Conservation (phyloP, 202 grass and related monocot genomes). For the Schoenoplectus tabernaemontani region DNA sequence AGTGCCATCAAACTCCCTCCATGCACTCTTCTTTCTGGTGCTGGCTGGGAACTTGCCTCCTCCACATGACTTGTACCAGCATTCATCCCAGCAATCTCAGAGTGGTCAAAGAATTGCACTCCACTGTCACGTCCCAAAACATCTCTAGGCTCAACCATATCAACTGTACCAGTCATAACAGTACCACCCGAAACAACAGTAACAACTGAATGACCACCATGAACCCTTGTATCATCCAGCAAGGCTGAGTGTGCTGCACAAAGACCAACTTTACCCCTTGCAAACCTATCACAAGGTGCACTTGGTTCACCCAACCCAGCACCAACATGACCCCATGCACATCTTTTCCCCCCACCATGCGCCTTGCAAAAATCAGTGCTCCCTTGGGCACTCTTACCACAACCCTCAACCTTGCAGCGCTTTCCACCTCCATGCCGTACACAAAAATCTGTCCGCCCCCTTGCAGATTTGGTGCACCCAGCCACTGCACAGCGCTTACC, state of each 20-base stretch:
- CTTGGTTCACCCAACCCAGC: constrained; percentile 25
- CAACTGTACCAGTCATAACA: constrained; percentile 12
- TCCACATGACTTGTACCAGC: constrained; percentile 5
- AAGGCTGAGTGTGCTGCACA: constrained; percentile 44
- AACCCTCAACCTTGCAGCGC: constrained; percentile 49
- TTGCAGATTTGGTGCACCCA: constrained; percentile 69
- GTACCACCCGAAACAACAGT: constrained; percentile 9
- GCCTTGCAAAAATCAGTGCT: constrained; percentile 87
- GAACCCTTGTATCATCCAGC: constrained; percentile 49
- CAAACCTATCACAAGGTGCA: constrained; percentile 57
- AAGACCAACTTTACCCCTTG: constrained; percentile 50
- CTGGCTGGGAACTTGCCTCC: neutral
- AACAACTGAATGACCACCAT: constrained; percentile 41
- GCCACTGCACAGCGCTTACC: constrained; percentile 60
- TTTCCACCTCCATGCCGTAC: constrained; percentile 87
- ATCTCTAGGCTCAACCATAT: constrained; percentile 17
- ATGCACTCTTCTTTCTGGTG: constrained; percentile 59
- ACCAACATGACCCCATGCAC: constrained; percentile 49
- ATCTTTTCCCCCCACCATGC: constrained; percentile 69
- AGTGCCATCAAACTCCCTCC: constrained; percentile 51
- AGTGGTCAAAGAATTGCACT: constrained; percentile 7
- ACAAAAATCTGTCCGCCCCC: constrained; percentile 63
- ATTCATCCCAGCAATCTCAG: constrained; percentile 8
- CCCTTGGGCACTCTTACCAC: constrained; percentile 71
- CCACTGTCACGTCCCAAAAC: neutral